Evolutionary conservation across 495 filamentous ascomycete genomes (phyloP).

Genomic region (Cenococcum geophilum): DNA sequence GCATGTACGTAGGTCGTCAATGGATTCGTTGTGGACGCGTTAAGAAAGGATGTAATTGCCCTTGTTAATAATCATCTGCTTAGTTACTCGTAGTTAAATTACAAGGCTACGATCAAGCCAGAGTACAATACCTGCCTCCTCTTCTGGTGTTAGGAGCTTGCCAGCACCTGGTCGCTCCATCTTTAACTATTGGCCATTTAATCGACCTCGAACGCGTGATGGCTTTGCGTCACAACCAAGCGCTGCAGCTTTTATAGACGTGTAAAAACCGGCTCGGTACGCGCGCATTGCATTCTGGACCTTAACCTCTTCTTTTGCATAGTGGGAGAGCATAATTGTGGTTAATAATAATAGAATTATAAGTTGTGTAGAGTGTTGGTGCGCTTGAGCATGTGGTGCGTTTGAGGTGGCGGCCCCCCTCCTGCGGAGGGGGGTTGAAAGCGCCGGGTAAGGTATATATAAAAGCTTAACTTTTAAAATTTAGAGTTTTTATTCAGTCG

Average conservation of each 20-base stretch:
- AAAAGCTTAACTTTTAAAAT: no score
- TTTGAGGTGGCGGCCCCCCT: no score
- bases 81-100: not conserved
- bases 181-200: no score
- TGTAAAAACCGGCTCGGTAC: not conserved
- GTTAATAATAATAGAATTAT: no score
- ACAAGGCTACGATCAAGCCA: not conserved
- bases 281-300: not conserved
- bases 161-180: not conserved
- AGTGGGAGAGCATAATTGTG: no score
- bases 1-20: not conserved
- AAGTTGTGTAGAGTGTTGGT: no score
- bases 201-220: not conserved
- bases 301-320: no score
- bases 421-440: no score
- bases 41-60: not conserved
- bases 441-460: no score
- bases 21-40: not conserved
- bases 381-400: no score
- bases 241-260: not conserved
- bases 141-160: not conserved
- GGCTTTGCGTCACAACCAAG: not conserved
- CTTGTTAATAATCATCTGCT: not conserved
- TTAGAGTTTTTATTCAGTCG: no score
- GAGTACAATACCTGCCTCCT: not conserved